Percentiles rank a stretch among this genome's conserved stretches.
Evolutionary conservation across 2,329 filamentous ascomycete genomes (phyloP).

Genomic region (Scedosporium boydii): DNA sequence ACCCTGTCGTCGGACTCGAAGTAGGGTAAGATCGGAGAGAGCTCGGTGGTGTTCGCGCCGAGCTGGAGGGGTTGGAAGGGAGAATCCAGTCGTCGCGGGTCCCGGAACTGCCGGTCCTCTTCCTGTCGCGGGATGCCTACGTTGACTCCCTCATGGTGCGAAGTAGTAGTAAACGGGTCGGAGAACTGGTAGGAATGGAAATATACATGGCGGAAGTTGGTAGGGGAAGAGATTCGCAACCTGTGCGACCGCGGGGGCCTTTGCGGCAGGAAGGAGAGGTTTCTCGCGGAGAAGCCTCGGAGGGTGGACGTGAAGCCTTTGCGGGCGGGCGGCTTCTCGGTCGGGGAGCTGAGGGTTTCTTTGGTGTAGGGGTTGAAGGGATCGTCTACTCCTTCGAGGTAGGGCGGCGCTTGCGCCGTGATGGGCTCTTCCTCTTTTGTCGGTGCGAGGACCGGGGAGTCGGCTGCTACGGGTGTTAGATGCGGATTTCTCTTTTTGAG

Average conservation of each 20-base stretch:
- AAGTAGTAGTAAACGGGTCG: slow-evolving; percentile 9
- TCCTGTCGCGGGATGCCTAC: slow-evolving; percentile 4
- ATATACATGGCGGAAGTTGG: slow-evolving; percentile 50
- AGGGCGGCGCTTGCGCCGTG: neutral
- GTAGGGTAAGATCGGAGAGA: slow-evolving; percentile 48
- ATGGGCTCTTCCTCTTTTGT: slow-evolving; percentile 1
- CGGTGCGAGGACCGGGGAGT: neutral
- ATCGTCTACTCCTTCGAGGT: neutral
- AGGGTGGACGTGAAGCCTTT: slow-evolving; percentile 3
- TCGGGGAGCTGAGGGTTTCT: neutral
- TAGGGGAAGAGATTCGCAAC: slow-evolving; percentile 48
- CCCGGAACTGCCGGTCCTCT: slow-evolving; percentile 6
- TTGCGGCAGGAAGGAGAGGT: neutral
- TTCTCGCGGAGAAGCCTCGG: neutral
- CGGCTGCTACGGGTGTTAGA: neutral
- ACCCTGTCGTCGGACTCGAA: slow-evolving; percentile 27
- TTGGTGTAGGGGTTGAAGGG: neutral
- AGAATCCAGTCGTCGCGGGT: slow-evolving; percentile 14
- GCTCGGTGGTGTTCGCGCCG: slow-evolving; percentile 32
- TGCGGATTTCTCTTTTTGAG: neutral
- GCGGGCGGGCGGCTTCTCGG: neutral
- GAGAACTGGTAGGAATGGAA: slow-evolving; percentile 34
- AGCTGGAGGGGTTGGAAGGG: slow-evolving; percentile 48
- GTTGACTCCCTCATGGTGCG: slow-evolving; percentile 13
- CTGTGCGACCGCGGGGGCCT: slow-evolving; percentile 29